These are phyloP conservation scores for Arthrobotrys conoides DNA, from an alignment of 2,329 filamentous ascomycete species.

Conservation along the genomic window DNA sequence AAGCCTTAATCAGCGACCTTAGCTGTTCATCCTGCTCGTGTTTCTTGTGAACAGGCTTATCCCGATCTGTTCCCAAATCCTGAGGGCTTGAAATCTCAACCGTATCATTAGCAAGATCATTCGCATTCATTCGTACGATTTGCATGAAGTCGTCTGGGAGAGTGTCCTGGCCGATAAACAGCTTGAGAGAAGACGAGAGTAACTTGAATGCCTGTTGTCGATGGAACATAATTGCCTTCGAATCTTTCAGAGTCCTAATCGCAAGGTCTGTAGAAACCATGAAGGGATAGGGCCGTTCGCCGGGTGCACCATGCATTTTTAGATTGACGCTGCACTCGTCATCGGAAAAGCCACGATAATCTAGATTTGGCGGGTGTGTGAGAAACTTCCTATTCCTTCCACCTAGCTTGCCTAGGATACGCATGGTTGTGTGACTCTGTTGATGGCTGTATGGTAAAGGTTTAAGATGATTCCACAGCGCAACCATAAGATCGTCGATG, in stretches of 20 bases:
- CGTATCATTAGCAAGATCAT: conserved; percentile 83
- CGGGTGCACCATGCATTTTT: conserved; percentile 87
- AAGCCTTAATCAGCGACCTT: conserved; percentile 88
- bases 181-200: conserved; percentile 88
- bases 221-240: conserved; percentile 84
- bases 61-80: conserved; percentile 74
- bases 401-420: conserved; percentile 95
- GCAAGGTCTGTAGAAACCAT: conserved; percentile 89
- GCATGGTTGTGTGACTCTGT: conserved; percentile 96
- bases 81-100: conserved; percentile 72
- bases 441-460: conserved; percentile 97
- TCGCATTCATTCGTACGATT: conserved; percentile 86
- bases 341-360: conserved; percentile 87
- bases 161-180: conserved; percentile 87
- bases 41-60: conserved; percentile 89
- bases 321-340: conserved; percentile 90
- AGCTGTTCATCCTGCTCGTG: conserved; percentile 84
- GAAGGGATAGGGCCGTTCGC: conserved; percentile 87
- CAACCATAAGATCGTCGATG: conserved; percentile 98
- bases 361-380: conserved; percentile 86
- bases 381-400: conserved; percentile 96
- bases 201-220: conserved; percentile 93
- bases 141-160: conserved; percentile 90
- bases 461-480: conserved; percentile 93
- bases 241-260: conserved; percentile 71